These are phyloP conservation scores for Claviceps sp. DNA, from an alignment of 2,329 filamentous ascomycete genomes.

Conservation along the genomic window DNA sequence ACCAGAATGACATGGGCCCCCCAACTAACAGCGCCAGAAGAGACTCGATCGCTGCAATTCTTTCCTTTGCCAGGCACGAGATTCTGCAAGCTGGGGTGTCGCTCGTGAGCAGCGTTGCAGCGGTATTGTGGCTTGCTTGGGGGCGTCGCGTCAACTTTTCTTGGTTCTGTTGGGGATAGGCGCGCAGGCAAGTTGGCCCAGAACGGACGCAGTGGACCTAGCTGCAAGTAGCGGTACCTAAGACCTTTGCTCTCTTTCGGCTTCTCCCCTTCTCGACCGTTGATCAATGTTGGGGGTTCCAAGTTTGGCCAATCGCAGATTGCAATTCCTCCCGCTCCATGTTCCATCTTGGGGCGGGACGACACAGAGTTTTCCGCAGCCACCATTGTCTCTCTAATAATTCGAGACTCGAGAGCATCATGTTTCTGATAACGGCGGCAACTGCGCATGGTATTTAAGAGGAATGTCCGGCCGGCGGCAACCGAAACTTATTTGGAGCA, in stretches of 20 bases:
- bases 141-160: slow-evolving; percentile 11
- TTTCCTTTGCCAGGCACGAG: background rate
- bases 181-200: slow-evolving; percentile 6
- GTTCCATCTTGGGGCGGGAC: background rate
- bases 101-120: background rate
- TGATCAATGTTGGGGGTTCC: background rate
- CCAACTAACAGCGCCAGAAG: background rate
- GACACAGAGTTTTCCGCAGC: background rate
- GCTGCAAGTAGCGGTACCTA: background rate
- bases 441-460: no score
- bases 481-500: no score
- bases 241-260: background rate
- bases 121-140: background rate
- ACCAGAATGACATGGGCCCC: background rate
- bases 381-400: background rate
- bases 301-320: background rate
- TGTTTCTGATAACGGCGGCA: no score
- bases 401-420: background rate
- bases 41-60: background rate
- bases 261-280: background rate
- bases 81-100: background rate
- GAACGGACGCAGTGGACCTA: background rate
- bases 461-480: no score
- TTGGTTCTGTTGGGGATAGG: slow-evolving; percentile 30
- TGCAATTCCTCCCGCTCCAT: background rate